Evolutionary conservation across 805 yeast genomes (phyloP).

Genomic region (Myxozyma nipponensis): DNA sequence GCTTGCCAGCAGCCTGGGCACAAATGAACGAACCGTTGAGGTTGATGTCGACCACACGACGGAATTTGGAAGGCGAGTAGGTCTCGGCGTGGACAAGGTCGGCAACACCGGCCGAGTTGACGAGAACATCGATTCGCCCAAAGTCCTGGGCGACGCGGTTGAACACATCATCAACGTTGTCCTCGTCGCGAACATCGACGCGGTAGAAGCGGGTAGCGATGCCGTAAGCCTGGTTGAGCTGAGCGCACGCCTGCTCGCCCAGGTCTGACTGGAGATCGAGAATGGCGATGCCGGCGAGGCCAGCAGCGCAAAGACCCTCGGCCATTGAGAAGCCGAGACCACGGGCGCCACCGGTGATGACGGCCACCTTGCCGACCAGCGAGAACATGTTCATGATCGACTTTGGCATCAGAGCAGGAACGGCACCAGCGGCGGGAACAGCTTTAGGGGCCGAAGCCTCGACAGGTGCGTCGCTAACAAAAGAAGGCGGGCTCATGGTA

Average conservation of each 20-base stretch:
- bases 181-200: constrained; percentile 57
- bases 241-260: constrained; percentile 57
- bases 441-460: constrained; percentile 36
- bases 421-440: constrained; percentile 34
- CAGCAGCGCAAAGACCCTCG: constrained; percentile 54
- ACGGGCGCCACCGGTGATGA: constrained; percentile 66
- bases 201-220: constrained; percentile 61
- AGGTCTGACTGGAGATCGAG: constrained; percentile 58
- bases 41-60: constrained; percentile 60
- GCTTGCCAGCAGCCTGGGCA: constrained; percentile 62
- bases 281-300: constrained; percentile 52
- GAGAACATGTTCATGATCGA: constrained; percentile 46
- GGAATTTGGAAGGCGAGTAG: constrained; percentile 60
- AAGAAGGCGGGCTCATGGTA: background rate
- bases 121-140: constrained; percentile 52
- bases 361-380: constrained; percentile 60
- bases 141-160: constrained; percentile 52
- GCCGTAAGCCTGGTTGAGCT: constrained; percentile 49
- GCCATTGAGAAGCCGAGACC: constrained; percentile 61
- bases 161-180: constrained; percentile 48
- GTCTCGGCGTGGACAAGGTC: constrained; percentile 68
- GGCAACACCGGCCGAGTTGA: constrained; percentile 65
- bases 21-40: constrained; percentile 64
- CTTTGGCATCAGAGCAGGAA: constrained; percentile 25
- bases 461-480: constrained; percentile 28